These are phyloP conservation scores for Emmonsia crescens DNA, from an alignment of 2,329 filamentous ascomycete genomes.

Conservation along the genomic window DNA sequence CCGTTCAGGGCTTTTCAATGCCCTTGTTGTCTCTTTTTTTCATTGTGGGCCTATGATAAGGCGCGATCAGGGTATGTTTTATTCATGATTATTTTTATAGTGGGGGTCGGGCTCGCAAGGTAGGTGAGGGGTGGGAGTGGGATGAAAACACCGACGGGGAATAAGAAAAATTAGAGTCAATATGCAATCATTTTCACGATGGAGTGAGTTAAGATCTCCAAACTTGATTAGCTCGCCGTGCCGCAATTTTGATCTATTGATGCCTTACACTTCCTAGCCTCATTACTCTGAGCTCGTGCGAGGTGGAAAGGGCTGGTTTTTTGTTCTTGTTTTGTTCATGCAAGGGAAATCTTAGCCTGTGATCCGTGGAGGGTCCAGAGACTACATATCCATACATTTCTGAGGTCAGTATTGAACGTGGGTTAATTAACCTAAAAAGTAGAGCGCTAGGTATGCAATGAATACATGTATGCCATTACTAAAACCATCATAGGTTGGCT, in stretches of 20 bases:
- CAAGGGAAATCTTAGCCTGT: neutral
- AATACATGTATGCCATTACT: too few relatives aligned
- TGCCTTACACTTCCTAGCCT: neutral
- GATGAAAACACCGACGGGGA: neutral
- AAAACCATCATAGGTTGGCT: too few relatives aligned
- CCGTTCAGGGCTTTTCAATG: too few relatives aligned
- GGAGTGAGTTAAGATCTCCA: neutral
- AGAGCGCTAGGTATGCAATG: too few relatives aligned
- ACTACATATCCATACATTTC: neutral
- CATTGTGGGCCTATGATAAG: neutral
- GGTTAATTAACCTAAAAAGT: neutral
- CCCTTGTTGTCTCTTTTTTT: neutral
- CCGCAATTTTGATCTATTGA: slow-evolving; percentile 1
- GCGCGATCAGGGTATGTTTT: neutral
- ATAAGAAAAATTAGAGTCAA: neutral
- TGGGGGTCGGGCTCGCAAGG: neutral
- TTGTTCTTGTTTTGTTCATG: neutral
- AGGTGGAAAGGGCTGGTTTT: neutral
- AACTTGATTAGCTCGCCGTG: neutral
- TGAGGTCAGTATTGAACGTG: neutral
- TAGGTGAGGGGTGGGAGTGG: neutral
- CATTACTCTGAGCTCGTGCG: neutral
- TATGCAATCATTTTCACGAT: neutral
- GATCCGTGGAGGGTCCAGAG: neutral
- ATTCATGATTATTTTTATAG: neutral